Evolutionary conservation across 1,284 basidiomycete species (phyloP), one percentile per base, ranked within the genome.

Genomic region (Puccinia polysora): DNA sequence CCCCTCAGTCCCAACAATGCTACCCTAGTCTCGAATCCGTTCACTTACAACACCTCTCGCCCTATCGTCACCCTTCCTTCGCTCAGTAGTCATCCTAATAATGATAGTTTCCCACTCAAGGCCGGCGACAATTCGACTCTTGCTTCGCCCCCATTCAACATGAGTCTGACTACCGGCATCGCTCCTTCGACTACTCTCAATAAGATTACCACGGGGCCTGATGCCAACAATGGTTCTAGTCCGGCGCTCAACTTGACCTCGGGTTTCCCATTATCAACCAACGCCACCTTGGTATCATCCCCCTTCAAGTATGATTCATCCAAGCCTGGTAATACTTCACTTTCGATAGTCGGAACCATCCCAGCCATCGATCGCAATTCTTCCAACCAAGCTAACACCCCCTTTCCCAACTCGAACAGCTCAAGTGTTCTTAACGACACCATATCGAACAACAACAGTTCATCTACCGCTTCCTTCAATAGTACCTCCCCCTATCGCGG

Each of bases 1-100:
- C n/a, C n/a, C n/a, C n/a, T 59, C 3, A 20, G 40, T 58, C 34
- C 55, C 10, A 59, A 40, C 36, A 59, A 59, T 59, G 56, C 56
- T 8, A 59, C 56, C 12, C 1, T 59, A 14, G 43, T 38, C 2
- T 59, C 56, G 4, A 25, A 14, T 59, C 56, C 56, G 5, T 59
- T 59, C 15, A 59, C 3, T 40, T 59, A 59, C 18, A 59, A 59
- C n/a, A 34, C 32, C 4, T 23, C 56, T 12, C 20, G 36, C 56
- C 23, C 12, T 12, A 2, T n/a, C n/a, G n/a, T n/a, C n/a, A n/a
- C n/a, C n/a, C n/a, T n/a, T n/a, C n/a, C n/a, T n/a, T n/a, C n/a
- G n/a, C n/a, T 1, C 6, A 50, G 14, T 7, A 2, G n/a, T 20
- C n/a, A 50, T 50, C 8, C n/a, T 12, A 7, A 7, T 12, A 50